Percentiles rank a stretch among this genome's conserved stretches.
Evolutionary conservation across 106 monocot genomes (phyloP).

Genomic region (Allium cepa): DNA sequence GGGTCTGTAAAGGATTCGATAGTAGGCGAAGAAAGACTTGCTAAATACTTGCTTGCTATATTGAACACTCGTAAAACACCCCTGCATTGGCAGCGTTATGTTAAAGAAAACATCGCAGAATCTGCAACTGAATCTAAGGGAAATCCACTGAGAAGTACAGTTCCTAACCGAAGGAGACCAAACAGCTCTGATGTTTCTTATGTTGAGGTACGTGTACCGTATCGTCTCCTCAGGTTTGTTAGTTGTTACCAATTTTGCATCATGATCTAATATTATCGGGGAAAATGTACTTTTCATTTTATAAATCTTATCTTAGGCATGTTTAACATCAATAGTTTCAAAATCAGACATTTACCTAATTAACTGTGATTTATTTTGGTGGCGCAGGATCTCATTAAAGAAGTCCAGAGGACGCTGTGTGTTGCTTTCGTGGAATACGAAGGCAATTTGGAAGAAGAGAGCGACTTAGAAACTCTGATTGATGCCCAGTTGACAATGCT

Average conservation of each 20-base stretch:
- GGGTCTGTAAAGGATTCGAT: slow-evolving; percentile 69
- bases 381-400: slow-evolving; percentile 67
- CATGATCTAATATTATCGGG: too few relatives aligned
- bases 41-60: slow-evolving; percentile 49
- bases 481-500: slow-evolving; percentile 58
- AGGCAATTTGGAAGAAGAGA: slow-evolving; percentile 63
- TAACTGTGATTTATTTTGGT: background rate
- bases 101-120: slow-evolving; percentile 11
- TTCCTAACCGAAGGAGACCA: slow-evolving; percentile 19
- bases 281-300: too few relatives aligned
- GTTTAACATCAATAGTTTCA: background rate
- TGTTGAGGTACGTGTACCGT: slow-evolving; percentile 33
- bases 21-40: slow-evolving; percentile 69
- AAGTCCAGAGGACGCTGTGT: slow-evolving; percentile 56
- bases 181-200: slow-evolving; percentile 38
- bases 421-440: slow-evolving; percentile 47
- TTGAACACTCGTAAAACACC: slow-evolving; percentile 53
- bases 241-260: too few relatives aligned
- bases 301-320: background rate
- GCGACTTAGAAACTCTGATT: slow-evolving; percentile 60
- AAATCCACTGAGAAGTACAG: slow-evolving; percentile 17
- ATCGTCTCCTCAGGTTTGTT: too few relatives aligned
- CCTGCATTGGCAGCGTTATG: slow-evolving; percentile 46
- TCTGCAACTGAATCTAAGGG: slow-evolving; percentile 2
- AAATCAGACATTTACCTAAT: background rate